phyloP scores from a whole-genome alignment of 108 stramenopile genomes.

The Licmophora abbreviata region DNA sequence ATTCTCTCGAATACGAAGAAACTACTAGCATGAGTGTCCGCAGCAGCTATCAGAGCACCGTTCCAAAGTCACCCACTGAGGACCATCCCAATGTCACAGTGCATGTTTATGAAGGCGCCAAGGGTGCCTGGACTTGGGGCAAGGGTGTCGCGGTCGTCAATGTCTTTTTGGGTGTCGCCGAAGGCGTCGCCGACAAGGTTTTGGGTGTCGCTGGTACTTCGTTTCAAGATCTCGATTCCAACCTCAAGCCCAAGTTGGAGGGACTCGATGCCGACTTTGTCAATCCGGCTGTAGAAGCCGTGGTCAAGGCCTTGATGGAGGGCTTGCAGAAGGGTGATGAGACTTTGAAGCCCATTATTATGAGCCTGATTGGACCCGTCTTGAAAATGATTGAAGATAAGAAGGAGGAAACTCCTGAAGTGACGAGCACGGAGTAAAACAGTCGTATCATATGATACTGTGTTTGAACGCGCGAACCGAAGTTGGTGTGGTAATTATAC shows the following conservation, averaged over 20 bases:
- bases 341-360: slow-evolving; percentile 37
- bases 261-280: slow-evolving; percentile 42
- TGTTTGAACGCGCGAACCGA: no score
- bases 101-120: slow-evolving; percentile 41
- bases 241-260: slow-evolving; percentile 32
- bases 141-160: slow-evolving; percentile 48
- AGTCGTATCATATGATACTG: no score
- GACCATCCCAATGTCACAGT: slow-evolving; percentile 44
- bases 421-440: no score
- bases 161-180: slow-evolving; percentile 50
- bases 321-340: slow-evolving; percentile 52
- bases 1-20: not conserved
- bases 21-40: not conserved
- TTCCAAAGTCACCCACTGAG: not conserved
- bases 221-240: slow-evolving; percentile 24
- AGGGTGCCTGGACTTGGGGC: slow-evolving; percentile 69
- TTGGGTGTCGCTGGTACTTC: slow-evolving; percentile 35
- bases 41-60: not conserved
- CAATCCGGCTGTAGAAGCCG: slow-evolving; percentile 50
- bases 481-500: no score
- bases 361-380: slow-evolving; percentile 14
- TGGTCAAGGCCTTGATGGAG: slow-evolving; percentile 32
- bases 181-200: slow-evolving; percentile 55
- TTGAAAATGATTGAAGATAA: no score
- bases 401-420: no score